Conservation (phyloP, 179 eudicot genomes). For the Drosera spatulata region DNA sequence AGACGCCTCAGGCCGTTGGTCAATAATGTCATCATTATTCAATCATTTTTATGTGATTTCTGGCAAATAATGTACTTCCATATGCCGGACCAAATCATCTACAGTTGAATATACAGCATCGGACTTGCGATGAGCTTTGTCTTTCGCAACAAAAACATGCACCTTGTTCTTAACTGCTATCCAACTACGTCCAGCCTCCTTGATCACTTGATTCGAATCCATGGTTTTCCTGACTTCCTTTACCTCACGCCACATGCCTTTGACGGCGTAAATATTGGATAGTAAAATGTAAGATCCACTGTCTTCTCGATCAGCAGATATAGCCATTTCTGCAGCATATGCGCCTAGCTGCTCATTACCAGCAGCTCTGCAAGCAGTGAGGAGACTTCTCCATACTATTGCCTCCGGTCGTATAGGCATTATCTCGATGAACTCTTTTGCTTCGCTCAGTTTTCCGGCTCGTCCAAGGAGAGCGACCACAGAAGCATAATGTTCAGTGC, state of each 20-base stretch:
- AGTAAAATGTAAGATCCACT: slow-evolving; percentile 60
- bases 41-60: not conserved
- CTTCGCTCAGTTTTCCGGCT: slow-evolving; percentile 44
- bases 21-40: too few relatives aligned
- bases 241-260: slow-evolving; percentile 56
- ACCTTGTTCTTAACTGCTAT: slow-evolving; percentile 36
- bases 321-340: slow-evolving; percentile 61
- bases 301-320: slow-evolving; percentile 39
- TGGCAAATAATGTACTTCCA: slow-evolving; percentile 14
- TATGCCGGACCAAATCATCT: slow-evolving; percentile 27
- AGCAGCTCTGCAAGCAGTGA: slow-evolving; percentile 42
- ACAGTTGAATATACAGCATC: slow-evolving; percentile 26
- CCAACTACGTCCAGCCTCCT: slow-evolving; percentile 76
- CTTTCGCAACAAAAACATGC: slow-evolving; percentile 42
- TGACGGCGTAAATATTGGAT: slow-evolving; percentile 53
- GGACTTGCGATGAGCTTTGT: slow-evolving; percentile 26
- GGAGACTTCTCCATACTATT: slow-evolving; percentile 63
- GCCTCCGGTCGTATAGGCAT: slow-evolving; percentile 47
- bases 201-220: slow-evolving; percentile 45
- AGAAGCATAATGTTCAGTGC: slow-evolving; percentile 65
- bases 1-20: too few relatives aligned
- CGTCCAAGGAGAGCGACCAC: slow-evolving; percentile 57
- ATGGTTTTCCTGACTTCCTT: slow-evolving; percentile 44
- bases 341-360: slow-evolving; percentile 40
- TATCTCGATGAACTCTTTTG: slow-evolving; percentile 45